These are phyloP conservation scores for Microbotryomycetes sp. DNA, from an alignment of 1,284 basidiomycete genomes.

Conservation along the genomic window DNA sequence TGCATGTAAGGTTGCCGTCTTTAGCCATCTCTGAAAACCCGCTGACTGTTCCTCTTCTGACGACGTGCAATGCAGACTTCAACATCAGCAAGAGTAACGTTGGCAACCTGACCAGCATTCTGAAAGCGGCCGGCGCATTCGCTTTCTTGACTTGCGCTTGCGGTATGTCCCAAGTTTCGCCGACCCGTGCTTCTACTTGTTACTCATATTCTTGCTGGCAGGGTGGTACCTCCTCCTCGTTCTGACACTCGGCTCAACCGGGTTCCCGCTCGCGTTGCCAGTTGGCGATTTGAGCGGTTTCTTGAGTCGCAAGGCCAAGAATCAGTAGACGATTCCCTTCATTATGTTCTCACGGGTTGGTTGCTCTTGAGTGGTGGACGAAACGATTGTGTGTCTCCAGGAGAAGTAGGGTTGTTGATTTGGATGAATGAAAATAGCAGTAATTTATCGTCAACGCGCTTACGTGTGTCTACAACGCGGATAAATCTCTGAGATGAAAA, in stretches of 20 bases:
- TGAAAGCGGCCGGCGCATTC: conserved; percentile 31
- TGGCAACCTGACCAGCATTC: conserved; percentile 3
- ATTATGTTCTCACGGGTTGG: not conserved
- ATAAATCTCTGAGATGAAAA: too few relatives aligned
- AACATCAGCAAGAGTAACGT: conserved; percentile 19
- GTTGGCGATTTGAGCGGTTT: conserved; percentile 33
- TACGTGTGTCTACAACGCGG: too few relatives aligned
- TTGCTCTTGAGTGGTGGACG: too few relatives aligned
- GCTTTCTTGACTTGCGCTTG: conserved; percentile 26
- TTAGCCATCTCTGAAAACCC: too few relatives aligned
- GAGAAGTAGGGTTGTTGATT: too few relatives aligned
- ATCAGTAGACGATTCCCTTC: not conserved
- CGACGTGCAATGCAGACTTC: conserved; percentile 14
- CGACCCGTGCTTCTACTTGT: not conserved
- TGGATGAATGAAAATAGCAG: too few relatives aligned
- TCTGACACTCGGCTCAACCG: conserved; percentile 28
- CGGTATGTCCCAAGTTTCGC: conserved; percentile 9
- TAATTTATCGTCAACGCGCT: too few relatives aligned
- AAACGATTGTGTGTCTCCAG: too few relatives aligned
- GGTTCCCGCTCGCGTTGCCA: conserved; percentile 31
- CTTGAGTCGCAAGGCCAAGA: conserved; percentile 5
- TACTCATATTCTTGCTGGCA: not conserved
- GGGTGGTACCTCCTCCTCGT: conserved; percentile 23
- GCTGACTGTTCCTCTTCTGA: not conserved
- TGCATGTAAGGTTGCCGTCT: conserved; percentile 4